Percentiles rank a stretch among this genome's conserved stretches.
Conservation (phyloP, 1,139 yeast species). For the Casaregolazyma lundiana region DNA sequence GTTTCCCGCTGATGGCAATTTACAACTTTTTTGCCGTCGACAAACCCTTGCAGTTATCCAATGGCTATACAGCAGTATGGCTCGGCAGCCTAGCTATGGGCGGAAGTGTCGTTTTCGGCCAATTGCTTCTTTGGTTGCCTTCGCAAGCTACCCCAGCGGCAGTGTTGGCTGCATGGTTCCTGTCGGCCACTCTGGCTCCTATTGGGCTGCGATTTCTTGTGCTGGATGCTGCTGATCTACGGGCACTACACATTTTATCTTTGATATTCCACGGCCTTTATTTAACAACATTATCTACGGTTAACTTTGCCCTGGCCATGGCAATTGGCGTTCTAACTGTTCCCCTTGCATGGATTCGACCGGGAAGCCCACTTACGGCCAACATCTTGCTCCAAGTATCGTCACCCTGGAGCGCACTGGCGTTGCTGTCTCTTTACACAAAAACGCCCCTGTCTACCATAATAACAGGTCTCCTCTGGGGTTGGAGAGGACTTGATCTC, state of each 20-base stretch:
- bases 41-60: slow-evolving; percentile 14
- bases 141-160: slow-evolving; percentile 14
- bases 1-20: slow-evolving; percentile 69
- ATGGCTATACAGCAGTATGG: slow-evolving; percentile 4
- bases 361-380: slow-evolving; percentile 23
- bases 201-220: slow-evolving; percentile 12
- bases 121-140: slow-evolving; percentile 11
- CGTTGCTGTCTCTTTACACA: slow-evolving; percentile 34
- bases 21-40: slow-evolving; percentile 43
- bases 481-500: slow-evolving; percentile 68
- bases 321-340: slow-evolving; percentile 60
- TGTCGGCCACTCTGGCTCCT: slow-evolving; percentile 13
- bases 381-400: slow-evolving; percentile 21
- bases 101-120: slow-evolving; percentile 14
- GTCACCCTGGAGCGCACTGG: slow-evolving; percentile 27
- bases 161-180: slow-evolving; percentile 16
- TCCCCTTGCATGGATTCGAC: slow-evolving; percentile 66
- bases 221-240: slow-evolving; percentile 12
- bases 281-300: slow-evolving; percentile 68
- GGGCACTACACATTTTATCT: slow-evolving; percentile 38
- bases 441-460: slow-evolving; percentile 11
- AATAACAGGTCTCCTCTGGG: slow-evolving; percentile 40
- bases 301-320: slow-evolving; percentile 80
- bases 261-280: slow-evolving; percentile 62
- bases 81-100: slow-evolving; percentile 22